Evolutionary conservation across 2,329 filamentous ascomycete species (phyloP).

Genomic region (Botryotinia convoluta): DNA sequence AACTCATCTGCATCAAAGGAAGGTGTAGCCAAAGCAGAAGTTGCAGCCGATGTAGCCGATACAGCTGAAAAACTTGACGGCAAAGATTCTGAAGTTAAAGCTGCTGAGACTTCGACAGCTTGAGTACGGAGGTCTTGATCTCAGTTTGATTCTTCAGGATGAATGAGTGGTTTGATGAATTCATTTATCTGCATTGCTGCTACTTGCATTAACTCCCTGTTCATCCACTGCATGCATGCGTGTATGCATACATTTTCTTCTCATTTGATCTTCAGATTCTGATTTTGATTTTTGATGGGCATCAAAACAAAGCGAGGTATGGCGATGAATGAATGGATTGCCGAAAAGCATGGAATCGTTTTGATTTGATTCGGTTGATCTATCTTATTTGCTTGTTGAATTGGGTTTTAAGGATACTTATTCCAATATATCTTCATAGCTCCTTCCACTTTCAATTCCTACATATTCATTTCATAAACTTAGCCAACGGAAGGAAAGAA

Average conservation of each 20-base stretch:
- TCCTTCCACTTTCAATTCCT: neutral
- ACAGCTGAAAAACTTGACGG: conserved; percentile 41
- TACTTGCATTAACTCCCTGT: neutral
- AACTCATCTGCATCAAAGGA: conserved; percentile 26
- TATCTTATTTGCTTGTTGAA: neutral
- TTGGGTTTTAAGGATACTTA: neutral
- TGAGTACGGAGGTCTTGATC: conserved; percentile 10
- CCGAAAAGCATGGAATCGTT: neutral
- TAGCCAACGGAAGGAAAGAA: neutral
- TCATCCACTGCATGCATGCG: neutral
- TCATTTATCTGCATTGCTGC: neutral
- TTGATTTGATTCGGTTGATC: neutral
- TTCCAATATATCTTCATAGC: neutral
- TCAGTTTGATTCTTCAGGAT: neutral
- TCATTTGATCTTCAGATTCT: neutral
- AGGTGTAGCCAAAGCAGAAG: conserved; percentile 34
- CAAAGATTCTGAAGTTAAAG: conserved; percentile 27
- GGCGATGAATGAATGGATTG: neutral
- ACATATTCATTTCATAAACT: neutral
- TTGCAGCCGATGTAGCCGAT: conserved; percentile 45
- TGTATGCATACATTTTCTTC: neutral
- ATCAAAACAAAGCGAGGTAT: neutral
- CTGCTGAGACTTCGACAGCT: conserved; percentile 18
- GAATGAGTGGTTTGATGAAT: neutral
- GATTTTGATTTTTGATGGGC: neutral